Base-by-base conservation (phyloP, 2,329 filamentous ascomycete species). In the Aspergillus versicolor region DNA sequence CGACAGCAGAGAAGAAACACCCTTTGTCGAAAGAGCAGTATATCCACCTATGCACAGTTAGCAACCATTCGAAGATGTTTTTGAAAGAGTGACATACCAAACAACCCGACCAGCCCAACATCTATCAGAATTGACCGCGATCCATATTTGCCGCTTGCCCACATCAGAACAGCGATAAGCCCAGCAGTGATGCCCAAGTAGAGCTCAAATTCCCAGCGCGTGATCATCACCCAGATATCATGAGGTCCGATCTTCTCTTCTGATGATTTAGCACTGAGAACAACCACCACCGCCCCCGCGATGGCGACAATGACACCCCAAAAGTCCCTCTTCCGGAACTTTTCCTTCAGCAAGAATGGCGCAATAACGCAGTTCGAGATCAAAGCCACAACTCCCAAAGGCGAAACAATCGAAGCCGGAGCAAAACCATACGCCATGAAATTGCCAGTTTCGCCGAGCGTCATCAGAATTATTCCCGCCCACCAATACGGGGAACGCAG, bases 371-470 rank as follows among this genome's bases (percentile, higher is more conserved):
- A 99, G 76, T 99, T 99, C 44, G 92, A 96, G 45, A 99, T 88
- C 61, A 99, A 80, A 2, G 94, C 94, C 12, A 99, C 94, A n/a
- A 99, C 94, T 9, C 94, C 94, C 5, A 99, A 81, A 0, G 94
- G 94, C 34, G 92, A 97, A 42, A 99, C 94, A 67, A 99, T 97
- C 13, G 94, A 97, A 7, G 94, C 94, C 3, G 94, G 94, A 30
- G 94, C 94, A 72, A 99, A 99, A 22, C 94, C 94, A 70, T 99
- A 99, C 0, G 94, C 94, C 61, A 99, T 79, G 70, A 99, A 99
- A 73, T 99, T 99, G 51, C 94, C 94, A 70, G 90, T 88, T 77
- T 99, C 94, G 56, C 94, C 94, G 22, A 96, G 78, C 0, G 88
- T 91, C 85, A 99, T 99, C 58, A 99, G 81, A 15, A 95, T 83